A percentile compares a stretch with the other conserved stretches of the same genome.
phyloP scores from a whole-genome alignment of 169 alveolate species.

The Amoebophrya sp. region DNA sequence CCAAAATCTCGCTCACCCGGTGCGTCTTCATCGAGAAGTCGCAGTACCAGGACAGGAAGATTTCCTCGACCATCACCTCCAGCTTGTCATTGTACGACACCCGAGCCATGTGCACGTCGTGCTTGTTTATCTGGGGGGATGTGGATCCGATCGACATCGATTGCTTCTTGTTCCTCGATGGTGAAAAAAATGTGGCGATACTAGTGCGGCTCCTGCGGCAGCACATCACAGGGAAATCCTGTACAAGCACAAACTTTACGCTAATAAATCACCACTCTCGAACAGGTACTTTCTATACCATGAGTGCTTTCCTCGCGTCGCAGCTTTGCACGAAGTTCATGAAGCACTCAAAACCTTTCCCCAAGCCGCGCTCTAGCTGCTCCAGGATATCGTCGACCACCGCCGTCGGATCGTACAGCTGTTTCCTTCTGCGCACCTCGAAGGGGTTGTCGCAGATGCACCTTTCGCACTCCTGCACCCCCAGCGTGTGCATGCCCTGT shows the following conservation, averaged over 20 bases:
- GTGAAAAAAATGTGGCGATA: too few species aligned
- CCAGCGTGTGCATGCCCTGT: neutral
- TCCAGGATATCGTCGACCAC: neutral
- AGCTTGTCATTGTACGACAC: neutral
- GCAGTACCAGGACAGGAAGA: neutral
- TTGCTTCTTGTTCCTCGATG: too few species aligned
- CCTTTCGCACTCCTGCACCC: neutral
- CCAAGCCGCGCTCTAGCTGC: neutral
- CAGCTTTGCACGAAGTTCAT: neutral
- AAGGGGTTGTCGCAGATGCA: neutral
- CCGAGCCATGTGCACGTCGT: neutral
- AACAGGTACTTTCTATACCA: neutral
- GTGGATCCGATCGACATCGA: too few species aligned
- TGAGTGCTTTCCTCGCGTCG: neutral
- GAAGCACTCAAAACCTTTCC: neutral
- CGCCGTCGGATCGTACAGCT: neutral
- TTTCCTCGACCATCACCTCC: neutral
- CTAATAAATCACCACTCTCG: neutral
- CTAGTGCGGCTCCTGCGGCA: too few species aligned
- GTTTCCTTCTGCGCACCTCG: neutral
- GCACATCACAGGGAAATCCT: too few species aligned
- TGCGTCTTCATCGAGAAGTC: neutral
- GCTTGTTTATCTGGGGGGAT: neutral
- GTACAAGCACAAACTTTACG: neutral
- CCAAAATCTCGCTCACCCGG: neutral